Conservation (phyloP, 805 yeast genomes). For the Saturnispora sanitii region DNA sequence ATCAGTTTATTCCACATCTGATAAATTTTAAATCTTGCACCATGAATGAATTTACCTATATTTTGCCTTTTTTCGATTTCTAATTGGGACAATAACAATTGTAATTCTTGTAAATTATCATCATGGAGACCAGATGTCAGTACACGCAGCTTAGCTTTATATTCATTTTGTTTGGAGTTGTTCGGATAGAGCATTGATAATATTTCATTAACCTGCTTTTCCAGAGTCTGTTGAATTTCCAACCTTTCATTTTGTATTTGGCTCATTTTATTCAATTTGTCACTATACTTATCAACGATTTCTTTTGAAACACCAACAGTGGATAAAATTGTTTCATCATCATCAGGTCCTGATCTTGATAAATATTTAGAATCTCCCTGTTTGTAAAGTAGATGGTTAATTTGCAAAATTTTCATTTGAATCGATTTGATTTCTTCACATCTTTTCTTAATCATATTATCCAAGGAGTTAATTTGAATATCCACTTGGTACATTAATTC, state of each 20-base stretch:
- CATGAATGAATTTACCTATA: slow-evolving; percentile 58
- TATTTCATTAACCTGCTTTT: slow-evolving; percentile 28
- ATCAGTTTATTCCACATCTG: slow-evolving; percentile 54
- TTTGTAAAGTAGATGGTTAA: slow-evolving; percentile 9
- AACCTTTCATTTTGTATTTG: slow-evolving; percentile 30
- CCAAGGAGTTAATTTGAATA: slow-evolving; percentile 22
- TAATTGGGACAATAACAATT: slow-evolving; percentile 47
- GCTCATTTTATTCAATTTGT: slow-evolving; percentile 17
- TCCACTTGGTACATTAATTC: slow-evolving; percentile 19
- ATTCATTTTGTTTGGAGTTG: slow-evolving; percentile 28
- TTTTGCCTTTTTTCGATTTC: slow-evolving; percentile 49
- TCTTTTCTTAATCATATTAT: slow-evolving; percentile 11
- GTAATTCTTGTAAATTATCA: slow-evolving; percentile 39
- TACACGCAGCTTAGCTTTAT: slow-evolving; percentile 27
- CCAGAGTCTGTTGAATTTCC: slow-evolving; percentile 18
- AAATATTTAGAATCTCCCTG: slow-evolving; percentile 7
- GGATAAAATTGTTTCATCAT: slow-evolving; percentile 14
- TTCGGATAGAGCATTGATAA: slow-evolving; percentile 34
- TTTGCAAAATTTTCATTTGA: slow-evolving; percentile 1
- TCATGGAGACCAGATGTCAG: slow-evolving; percentile 37
- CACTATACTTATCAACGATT: slow-evolving; percentile 12
- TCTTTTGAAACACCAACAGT: slow-evolving; percentile 20
- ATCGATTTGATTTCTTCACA: neutral
- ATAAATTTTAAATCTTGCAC: slow-evolving; percentile 48
- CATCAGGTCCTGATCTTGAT: slow-evolving; percentile 5